Base-by-base conservation (phyloP, 768 basidiomycete genomes). In the Ramaria sp. region DNA sequence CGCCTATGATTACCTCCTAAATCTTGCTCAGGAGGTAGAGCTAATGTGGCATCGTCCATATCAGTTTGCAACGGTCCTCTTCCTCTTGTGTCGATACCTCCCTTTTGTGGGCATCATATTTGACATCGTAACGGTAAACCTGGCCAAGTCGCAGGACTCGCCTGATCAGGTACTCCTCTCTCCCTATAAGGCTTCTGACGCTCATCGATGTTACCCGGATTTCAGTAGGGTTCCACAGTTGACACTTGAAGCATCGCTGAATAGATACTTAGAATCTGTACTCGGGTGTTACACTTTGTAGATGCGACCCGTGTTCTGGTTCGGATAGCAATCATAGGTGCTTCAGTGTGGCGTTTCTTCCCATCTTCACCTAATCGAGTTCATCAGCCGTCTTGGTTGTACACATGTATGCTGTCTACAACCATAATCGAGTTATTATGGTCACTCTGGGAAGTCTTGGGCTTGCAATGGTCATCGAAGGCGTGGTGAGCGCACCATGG, bases 341-440 rank as follows among this genome's bases (percentile, higher is more conserved):
- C 12, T n/a, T 37, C 28, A 34, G 30, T 15, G n/a, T 9, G 13
- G 28, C 22, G 15, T 30, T n/a, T 18, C 43, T n/a, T 22, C 24
- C 1, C 5, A 2, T 34, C 1, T 27, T 18, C 16, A 16, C 25
- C 44, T 44, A 32, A 44, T 25, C n/a, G 42, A n/a, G 16, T 6
- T 9, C 41, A 13, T 28, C n/a, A 54, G 52, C 24, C 8, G 39
- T 54, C 20, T 25, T 54, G 30, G 13, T 54, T 44, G 25, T 47
- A 8, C 52, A 54, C 25, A 54, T 42, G 22, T 54, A 32, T 54
- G 52, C 52, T 34, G 9, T 54, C 25, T 54, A 54, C 30, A 54
- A 54, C 27, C 52, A 54, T 18, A 28, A 45, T 34, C 39, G 28
- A 45, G 2, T 34, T 13, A 32, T 54, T 25, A 13, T 34, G 20